These are phyloP conservation scores for Globisporangium splendens DNA, from an alignment of 352 stramenopile species.

Conservation along the genomic window DNA sequence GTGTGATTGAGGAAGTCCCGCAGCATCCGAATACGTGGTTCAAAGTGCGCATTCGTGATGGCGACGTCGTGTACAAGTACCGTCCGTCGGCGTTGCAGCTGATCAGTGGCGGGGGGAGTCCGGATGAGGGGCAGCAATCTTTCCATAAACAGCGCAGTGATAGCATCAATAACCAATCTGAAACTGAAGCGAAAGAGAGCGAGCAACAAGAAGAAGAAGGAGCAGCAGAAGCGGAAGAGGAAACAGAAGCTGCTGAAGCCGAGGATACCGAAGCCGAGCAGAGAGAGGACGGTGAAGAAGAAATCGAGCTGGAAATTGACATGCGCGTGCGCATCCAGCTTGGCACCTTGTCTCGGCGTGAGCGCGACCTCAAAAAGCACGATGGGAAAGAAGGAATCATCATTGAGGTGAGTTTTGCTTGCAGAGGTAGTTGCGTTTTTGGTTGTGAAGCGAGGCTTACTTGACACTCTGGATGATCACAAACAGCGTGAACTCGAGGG, in stretches of 20 bases:
- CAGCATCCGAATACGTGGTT: constrained; percentile 87
- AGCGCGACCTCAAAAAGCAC: constrained; percentile 69
- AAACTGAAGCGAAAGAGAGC: constrained; percentile 19
- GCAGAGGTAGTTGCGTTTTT: neutral
- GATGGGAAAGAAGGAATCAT: constrained; percentile 65
- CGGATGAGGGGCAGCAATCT: constrained; percentile 5
- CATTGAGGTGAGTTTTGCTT: constrained; percentile 34
- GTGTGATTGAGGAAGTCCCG: constrained; percentile 75
- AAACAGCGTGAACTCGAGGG: constrained; percentile 22
- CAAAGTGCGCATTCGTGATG: constrained; percentile 76
- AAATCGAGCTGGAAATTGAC: constrained; percentile 41
- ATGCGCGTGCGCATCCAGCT: constrained; percentile 59
- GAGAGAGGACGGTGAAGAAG: constrained; percentile 34
- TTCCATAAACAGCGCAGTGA: constrained; percentile 1
- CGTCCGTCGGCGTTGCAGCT: constrained; percentile 69
- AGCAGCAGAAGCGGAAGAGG: constrained; percentile 13
- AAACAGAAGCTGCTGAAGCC: constrained; percentile 19
- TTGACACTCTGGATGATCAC: neutral
- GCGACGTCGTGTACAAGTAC: constrained; percentile 88
- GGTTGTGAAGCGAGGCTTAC: neutral
- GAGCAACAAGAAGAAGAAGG: constrained; percentile 3
- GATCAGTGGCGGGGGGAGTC: constrained; percentile 14
- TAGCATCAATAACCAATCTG: neutral
- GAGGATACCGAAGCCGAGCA: constrained; percentile 41
- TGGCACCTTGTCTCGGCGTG: constrained; percentile 31